These are phyloP conservation scores for Alternaria arborescens DNA, from an alignment of 2,329 filamentous ascomycete genomes.

Conservation along the genomic window DNA sequence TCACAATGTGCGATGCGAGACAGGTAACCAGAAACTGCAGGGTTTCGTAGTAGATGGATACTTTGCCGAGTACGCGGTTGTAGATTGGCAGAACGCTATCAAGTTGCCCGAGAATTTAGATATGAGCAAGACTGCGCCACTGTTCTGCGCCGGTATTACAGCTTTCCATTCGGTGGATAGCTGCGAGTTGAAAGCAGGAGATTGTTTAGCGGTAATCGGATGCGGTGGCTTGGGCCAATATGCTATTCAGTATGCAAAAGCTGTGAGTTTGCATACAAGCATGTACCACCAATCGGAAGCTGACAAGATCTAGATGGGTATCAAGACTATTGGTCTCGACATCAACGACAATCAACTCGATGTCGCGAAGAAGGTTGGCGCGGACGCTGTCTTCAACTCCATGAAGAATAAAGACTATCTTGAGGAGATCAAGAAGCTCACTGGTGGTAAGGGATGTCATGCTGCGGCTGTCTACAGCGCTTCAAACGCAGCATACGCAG, in stretches of 20 bases:
- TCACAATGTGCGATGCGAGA: slow-evolving; percentile 54
- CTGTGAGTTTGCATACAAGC: slow-evolving; percentile 23
- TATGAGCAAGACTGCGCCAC: slow-evolving; percentile 50
- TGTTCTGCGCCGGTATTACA: slow-evolving; percentile 63
- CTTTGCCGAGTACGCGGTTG: slow-evolving; percentile 59
- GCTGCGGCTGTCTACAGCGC: slow-evolving; percentile 56
- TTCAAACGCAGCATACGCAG: slow-evolving; percentile 49
- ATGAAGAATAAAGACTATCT: slow-evolving; percentile 50
- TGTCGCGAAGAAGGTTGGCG: slow-evolving; percentile 52
- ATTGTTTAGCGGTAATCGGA: slow-evolving; percentile 57
- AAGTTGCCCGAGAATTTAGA: slow-evolving; percentile 51
- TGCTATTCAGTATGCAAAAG: slow-evolving; percentile 59
- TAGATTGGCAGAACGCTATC: slow-evolving; percentile 57
- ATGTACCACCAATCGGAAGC: no score
- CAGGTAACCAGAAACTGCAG: slow-evolving; percentile 51
- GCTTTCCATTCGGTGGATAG: slow-evolving; percentile 45
- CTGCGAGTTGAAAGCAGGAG: slow-evolving; percentile 42
- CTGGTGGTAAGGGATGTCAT: slow-evolving; percentile 51
- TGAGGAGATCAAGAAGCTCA: slow-evolving; percentile 53
- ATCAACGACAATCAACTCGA: slow-evolving; percentile 55
- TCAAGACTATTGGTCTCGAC: slow-evolving; percentile 56
- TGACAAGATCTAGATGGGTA: slow-evolving; percentile 46
- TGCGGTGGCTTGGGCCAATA: slow-evolving; percentile 59
- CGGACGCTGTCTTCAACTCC: slow-evolving; percentile 57
- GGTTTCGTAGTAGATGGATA: slow-evolving; percentile 57